Conservation (phyloP, 2,329 filamentous ascomycete species). For the Phialophora verrucosa region DNA sequence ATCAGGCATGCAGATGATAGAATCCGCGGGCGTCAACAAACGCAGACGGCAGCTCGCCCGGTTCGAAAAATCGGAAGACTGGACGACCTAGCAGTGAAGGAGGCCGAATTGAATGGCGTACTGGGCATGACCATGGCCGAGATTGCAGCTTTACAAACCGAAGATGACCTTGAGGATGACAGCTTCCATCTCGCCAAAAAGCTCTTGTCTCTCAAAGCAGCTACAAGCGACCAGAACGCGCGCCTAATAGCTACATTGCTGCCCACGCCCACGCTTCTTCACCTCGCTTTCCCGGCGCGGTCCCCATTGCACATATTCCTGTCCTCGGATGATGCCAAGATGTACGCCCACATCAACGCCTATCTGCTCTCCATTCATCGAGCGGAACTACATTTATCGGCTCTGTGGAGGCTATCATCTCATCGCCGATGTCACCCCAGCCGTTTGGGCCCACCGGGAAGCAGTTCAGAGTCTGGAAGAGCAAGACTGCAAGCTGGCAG, state of each 20-base stretch:
- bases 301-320: slow-evolving; percentile 89
- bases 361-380: slow-evolving; percentile 86
- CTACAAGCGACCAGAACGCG: slow-evolving; percentile 53
- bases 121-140: slow-evolving; percentile 79
- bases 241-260: slow-evolving; percentile 59
- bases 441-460: slow-evolving; percentile 68
- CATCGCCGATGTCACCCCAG: slow-evolving; percentile 78
- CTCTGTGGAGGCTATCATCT: slow-evolving; percentile 83
- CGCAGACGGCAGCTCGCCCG: slow-evolving; percentile 50
- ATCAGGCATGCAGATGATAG: slow-evolving; percentile 84
- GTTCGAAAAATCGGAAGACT: slow-evolving; percentile 46
- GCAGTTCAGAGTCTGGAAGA: slow-evolving; percentile 65
- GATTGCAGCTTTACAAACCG: slow-evolving; percentile 75
- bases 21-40: slow-evolving; percentile 71
- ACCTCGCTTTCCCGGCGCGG: slow-evolving; percentile 73
- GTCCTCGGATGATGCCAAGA: slow-evolving; percentile 72
- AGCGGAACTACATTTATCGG: slow-evolving; percentile 81
- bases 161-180: slow-evolving; percentile 76
- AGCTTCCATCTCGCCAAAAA: slow-evolving; percentile 81
- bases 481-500: slow-evolving; percentile 67
- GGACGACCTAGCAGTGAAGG: slow-evolving; percentile 74
- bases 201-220: slow-evolving; percentile 70
- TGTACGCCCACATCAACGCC: slow-evolving; percentile 83
- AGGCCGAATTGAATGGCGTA: slow-evolving; percentile 81
- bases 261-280: slow-evolving; percentile 73